These are phyloP conservation scores for Tolypocladium paradoxum DNA, from an alignment of 2,329 filamentous ascomycete genomes.

Conservation along the genomic window DNA sequence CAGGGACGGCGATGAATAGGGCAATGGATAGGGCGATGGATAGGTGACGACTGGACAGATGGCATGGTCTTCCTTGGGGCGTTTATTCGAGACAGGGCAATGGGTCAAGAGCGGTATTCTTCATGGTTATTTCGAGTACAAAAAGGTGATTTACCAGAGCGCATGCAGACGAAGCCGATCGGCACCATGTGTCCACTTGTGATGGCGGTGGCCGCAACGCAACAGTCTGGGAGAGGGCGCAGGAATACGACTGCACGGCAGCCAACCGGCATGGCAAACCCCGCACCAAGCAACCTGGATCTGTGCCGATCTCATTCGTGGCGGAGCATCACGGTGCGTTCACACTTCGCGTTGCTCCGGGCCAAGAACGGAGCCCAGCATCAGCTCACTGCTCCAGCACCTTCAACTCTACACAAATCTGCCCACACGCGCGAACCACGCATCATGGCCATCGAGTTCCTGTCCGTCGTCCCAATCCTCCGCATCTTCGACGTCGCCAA, in stretches of 20 bases:
- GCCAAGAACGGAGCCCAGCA: too few relatives aligned
- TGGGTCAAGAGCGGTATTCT: background rate
- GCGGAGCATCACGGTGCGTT: background rate
- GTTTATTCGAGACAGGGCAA: background rate
- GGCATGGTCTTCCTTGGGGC: background rate
- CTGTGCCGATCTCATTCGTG: background rate
- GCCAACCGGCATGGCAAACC: background rate
- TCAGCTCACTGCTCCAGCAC: background rate
- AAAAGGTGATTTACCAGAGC: background rate
- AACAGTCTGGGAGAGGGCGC: background rate
- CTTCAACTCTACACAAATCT: background rate
- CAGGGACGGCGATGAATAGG: slow-evolving; percentile 22
- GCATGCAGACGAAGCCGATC: background rate
- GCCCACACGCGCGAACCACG: background rate
- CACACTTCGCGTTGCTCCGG: too few relatives aligned
- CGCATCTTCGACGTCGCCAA: slow-evolving; percentile 10
- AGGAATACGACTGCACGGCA: background rate
- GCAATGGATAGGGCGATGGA: background rate
- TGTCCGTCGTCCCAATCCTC: slow-evolving; percentile 7
- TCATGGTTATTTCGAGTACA: background rate
- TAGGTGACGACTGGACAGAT: background rate
- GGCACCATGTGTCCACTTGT: background rate
- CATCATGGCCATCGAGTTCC: slow-evolving; percentile 5
- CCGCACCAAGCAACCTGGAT: background rate
- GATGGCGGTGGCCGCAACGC: background rate